These are phyloP conservation scores for Rhizopus sp. DNA, from an alignment of 371 early-diverging fungal species.

Conservation along the genomic window DNA sequence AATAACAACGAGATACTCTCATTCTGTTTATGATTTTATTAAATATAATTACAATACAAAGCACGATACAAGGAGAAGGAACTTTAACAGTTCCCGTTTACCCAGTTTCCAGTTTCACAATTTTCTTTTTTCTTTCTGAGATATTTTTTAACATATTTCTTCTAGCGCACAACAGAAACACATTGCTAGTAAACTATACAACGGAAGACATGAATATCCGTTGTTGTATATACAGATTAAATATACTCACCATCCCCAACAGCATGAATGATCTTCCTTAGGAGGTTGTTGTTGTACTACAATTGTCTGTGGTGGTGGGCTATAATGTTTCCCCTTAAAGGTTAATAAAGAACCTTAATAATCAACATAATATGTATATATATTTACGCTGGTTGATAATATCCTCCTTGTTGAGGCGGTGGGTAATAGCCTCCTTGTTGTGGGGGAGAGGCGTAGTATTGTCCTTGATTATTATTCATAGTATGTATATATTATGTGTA, in stretches of 20 bases:
- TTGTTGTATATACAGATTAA: not conserved
- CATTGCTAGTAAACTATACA: constrained; percentile 14
- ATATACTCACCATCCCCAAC: constrained; percentile 18
- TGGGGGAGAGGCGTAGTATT: constrained; percentile 17
- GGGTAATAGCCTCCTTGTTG: constrained; percentile 12
- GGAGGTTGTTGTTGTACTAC: constrained; percentile 21
- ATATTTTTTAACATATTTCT: constrained; percentile 15
- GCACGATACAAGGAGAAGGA: not conserved
- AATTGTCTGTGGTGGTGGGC: constrained; percentile 21
- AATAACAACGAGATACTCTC: no score
- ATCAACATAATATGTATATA: not conserved
- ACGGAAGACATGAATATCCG: no score
- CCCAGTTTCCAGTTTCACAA: not conserved
- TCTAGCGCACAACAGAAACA: constrained; percentile 22
- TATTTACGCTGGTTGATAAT: constrained; percentile 17
- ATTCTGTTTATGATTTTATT: no score
- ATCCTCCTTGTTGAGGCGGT: constrained; percentile 14
- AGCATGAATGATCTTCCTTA: constrained; percentile 18
- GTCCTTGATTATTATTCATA: constrained; percentile 3
- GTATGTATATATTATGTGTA: no score
- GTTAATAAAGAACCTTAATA: no score
- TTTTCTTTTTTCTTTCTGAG: not conserved
- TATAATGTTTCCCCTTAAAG: not conserved
- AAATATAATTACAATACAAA: no score
- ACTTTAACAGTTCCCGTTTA: not conserved